Evolutionary conservation across 2,329 filamentous ascomycete species (phyloP).

Genomic region (Botrytis aclada): DNA sequence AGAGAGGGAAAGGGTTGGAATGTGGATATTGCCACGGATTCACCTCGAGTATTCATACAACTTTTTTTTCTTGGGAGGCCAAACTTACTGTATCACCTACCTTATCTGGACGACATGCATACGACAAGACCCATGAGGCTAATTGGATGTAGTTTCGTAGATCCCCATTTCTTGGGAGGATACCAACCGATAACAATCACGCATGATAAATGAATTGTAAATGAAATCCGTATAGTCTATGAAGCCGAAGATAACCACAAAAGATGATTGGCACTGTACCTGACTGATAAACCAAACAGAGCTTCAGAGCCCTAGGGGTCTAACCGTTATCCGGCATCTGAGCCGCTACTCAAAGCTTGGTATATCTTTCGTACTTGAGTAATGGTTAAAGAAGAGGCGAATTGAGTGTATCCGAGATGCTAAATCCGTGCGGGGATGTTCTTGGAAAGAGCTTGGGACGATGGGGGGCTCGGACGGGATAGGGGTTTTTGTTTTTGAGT

Average conservation of each 20-base stretch:
- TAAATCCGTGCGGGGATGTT: neutral
- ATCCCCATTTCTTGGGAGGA: slow-evolving; percentile 3
- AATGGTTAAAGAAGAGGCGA: neutral
- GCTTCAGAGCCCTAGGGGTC: neutral
- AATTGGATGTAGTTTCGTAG: neutral
- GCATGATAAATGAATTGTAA: neutral
- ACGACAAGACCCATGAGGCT: neutral
- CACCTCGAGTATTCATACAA: slow-evolving; percentile 1
- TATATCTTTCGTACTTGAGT: neutral
- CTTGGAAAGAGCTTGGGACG: neutral
- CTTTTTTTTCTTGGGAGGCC: neutral
- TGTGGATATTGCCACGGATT: neutral
- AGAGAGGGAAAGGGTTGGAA: neutral
- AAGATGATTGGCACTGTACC: slow-evolving; percentile 14
- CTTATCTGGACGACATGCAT: slow-evolving; percentile 16
- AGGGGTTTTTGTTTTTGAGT: neutral
- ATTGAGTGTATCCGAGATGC: neutral
- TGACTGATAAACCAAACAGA: neutral
- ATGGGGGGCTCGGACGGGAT: neutral
- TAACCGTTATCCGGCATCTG: neutral
- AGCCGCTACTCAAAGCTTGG: neutral
- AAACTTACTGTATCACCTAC: slow-evolving; percentile 16
- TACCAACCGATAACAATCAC: slow-evolving; percentile 5
- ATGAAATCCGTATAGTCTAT: neutral
- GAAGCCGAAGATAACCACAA: slow-evolving; percentile 7